phyloP scores from a whole-genome alignment of 306 rosid genomes.

The Sicyos edulis region DNA sequence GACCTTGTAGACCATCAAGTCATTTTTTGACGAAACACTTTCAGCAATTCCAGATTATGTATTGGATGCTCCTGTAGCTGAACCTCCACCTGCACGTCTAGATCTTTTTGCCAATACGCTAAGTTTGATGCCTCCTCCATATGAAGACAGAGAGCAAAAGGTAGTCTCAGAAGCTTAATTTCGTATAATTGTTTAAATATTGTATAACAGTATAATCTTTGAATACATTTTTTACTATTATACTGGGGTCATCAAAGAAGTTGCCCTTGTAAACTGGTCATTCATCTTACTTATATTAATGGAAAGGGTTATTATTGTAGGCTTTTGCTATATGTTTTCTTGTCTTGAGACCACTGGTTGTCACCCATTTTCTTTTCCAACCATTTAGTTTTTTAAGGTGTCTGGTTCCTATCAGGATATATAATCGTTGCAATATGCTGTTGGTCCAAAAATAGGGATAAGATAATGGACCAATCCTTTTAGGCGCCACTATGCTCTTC shows the following conservation, averaged over 20 bases:
- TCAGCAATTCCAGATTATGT: constrained; percentile 74
- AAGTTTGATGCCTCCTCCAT: constrained; percentile 58
- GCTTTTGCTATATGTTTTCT: neutral
- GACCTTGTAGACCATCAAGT: constrained; percentile 62
- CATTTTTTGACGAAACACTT: constrained; percentile 79
- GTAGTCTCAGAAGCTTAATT: constrained; percentile 43
- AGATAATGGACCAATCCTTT: neutral
- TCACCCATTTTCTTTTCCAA: constrained; percentile 5
- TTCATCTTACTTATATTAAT: neutral
- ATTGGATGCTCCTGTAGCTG: constrained; percentile 58
- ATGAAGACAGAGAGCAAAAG: constrained; percentile 33
- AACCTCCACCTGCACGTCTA: constrained; percentile 39
- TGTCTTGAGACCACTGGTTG: constrained; percentile 8
- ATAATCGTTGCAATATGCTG: constrained; percentile 26
- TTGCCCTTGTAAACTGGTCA: constrained; percentile 8
- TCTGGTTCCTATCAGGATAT: constrained; percentile 20
- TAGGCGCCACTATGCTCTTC: neutral
- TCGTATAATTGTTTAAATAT: neutral
- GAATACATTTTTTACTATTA: constrained; percentile 1
- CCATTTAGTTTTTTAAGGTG: constrained; percentile 13
- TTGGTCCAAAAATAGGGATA: constrained; percentile 17
- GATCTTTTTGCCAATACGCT: constrained; percentile 55
- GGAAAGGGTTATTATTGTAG: neutral
- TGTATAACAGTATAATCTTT: constrained; percentile 9
- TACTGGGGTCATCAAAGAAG: neutral